These are phyloP conservation scores for Phytophthora foliorum DNA, from an alignment of 352 stramenopile species.

Conservation along the genomic window DNA sequence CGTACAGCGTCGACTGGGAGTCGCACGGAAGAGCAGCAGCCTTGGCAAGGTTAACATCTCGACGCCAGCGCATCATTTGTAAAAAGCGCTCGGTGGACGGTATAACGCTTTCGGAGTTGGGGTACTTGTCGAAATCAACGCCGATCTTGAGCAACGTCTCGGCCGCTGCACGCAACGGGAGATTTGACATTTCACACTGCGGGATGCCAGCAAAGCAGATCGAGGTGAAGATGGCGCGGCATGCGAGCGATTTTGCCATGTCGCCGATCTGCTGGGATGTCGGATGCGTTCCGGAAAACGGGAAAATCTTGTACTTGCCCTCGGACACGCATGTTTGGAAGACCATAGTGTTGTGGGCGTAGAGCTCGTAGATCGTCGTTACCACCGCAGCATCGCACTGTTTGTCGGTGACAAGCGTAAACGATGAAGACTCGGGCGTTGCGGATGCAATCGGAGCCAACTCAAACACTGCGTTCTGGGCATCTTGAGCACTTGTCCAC, in stretches of 20 bases:
- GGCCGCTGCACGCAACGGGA: constrained; percentile 52
- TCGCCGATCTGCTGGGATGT: constrained; percentile 45
- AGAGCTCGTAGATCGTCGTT: constrained; percentile 45
- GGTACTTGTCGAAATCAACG: constrained; percentile 43
- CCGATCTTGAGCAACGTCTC: constrained; percentile 68
- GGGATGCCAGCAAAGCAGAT: constrained; percentile 48
- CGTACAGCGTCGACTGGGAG: constrained; percentile 53
- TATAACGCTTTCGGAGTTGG: constrained; percentile 6
- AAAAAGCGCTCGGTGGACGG: constrained; percentile 54
- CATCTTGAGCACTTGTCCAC: constrained; percentile 11
- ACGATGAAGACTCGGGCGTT: constrained; percentile 43
- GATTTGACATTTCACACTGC: constrained; percentile 56
- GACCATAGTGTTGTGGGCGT: constrained; percentile 57
- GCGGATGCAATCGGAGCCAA: constrained; percentile 43
- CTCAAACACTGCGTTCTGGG: constrained; percentile 18
- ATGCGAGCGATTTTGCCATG: constrained; percentile 46
- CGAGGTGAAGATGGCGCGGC: constrained; percentile 55
- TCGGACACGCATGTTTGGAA: constrained; percentile 57
- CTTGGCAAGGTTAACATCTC: constrained; percentile 57
- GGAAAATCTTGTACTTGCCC: constrained; percentile 65
- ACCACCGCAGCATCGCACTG: constrained; percentile 50
- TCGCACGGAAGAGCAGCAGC: constrained; percentile 48
- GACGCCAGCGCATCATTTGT: constrained; percentile 55
- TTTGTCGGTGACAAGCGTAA: constrained; percentile 42
- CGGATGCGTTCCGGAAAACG: constrained; percentile 46